Base-by-base conservation (phyloP, 768 basidiomycete genomes). In the Pisolithus microcarpus region DNA sequence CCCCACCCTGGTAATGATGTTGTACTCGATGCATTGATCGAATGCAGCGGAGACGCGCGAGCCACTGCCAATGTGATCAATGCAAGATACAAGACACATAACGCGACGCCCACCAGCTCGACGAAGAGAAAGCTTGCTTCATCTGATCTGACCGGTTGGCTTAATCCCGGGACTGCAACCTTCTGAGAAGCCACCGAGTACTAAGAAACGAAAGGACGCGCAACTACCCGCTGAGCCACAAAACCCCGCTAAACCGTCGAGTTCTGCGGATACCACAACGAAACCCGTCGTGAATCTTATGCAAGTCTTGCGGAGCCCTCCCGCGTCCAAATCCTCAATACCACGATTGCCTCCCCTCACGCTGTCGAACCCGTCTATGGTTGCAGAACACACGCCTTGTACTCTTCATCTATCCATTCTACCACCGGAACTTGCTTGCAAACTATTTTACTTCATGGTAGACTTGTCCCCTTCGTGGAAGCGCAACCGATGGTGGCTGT, bases 401-500 rank as follows among this genome's bases (percentile, higher is more conserved):
- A 90, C 89, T 1, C 61, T 89, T 39, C 87, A 91, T 63, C 65
- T 71, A 16, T 79, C 82, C 11, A 61, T 86, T 19, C 75, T 91
- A 9, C 86, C 90, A 7, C 76, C 80, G 2, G 83, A 88, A 43
- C 76, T 91, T 16, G 89, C 90, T 0, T 88, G 79, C 61, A 73
- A 72, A 46, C 70, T 91, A 19, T 91, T 87, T 64, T 82, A 90
- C 55, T 74, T 73, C 0, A 84, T 91, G 85, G 53, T 84, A 13
- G 74, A 81, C 44, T 69, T 74, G 15, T 81, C 87, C 18, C 72
- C 67, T 38, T 58, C 65, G 7, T 91, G 88, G 89, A 69, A 76
- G 54, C 72, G 80, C 46, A 88, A 86, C 54, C 86, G 82, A 58
- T 91, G 89, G 90, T 91, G 84, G 83, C 73, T 91, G 18, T 84